Evolutionary conservation across 2,329 filamentous ascomycete genomes (phyloP), one percentile per base, ranked within the genome.

Genomic region (Venturiaceae sp.): DNA sequence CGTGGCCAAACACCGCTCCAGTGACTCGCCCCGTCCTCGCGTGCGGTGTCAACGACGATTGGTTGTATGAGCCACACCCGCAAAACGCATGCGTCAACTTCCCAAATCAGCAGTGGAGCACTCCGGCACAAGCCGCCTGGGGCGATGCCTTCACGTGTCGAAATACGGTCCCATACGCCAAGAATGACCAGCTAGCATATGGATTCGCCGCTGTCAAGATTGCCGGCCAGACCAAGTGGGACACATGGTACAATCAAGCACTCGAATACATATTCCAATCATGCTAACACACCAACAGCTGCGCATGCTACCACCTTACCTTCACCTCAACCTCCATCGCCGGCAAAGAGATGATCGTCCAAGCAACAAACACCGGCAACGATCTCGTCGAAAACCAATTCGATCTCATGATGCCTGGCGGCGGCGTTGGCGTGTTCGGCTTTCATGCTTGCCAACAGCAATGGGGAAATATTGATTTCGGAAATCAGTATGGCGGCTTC

Each of bases 341-440:
- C 9, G 52, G 34, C 28, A 55, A 55, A 13, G 34, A 16, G 14
- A 55, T 55, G 52, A 55, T 55, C 28, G 52, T 55, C 3, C 52
- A 55, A 19, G 52, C 52, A 26, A 34, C 34, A 5, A 39, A 55
- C 52, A 34, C 52, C 2, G 52, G 30, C 30, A 23, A 14, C 30
- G 34, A 55, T 21, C 34, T 55, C 52, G 26, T 23, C 32, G 52
- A 32, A 5, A 55, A 55, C 52, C 52, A 55, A 23, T 55, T 55
- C 52, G 34, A 55, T 33, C 16, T 55, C 21, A 23, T 36, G 30
- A 36, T 55, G 13, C 52, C 30, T 13, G 52, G 52, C 52, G 52
- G 52, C n/a, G 52, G 52, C 13, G 52, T 55, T 13, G 52, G 52
- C 21, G 16, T 23, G n/a, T 55, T 39, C 52, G 37, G 37, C n/a